Base-by-base conservation (phyloP, 1,284 basidiomycete genomes). In the Anthracocystis walkeri region DNA sequence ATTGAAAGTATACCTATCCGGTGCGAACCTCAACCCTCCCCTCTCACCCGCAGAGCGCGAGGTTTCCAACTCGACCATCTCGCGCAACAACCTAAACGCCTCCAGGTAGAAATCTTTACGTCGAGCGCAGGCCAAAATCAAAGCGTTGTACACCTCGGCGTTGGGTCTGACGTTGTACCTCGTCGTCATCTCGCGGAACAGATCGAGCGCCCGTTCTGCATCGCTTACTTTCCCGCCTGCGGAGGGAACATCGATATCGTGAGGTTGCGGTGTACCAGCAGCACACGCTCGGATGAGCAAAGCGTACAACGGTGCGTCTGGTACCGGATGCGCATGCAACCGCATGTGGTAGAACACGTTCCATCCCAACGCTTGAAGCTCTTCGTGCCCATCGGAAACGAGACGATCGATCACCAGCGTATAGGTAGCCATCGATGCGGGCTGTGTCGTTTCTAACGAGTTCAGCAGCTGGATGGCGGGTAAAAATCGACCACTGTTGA, bases 321-420 rank as follows among this genome's bases (percentile, higher is more conserved):
- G 95, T 2, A 87, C 86, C 0, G 94, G 91, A 82, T 99, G 94
- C 0, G 95, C 93, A 7, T 92, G 91, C 58, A 97, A 93, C 57
- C 97, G 93, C 93, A 97, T 97, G 84, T 98, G 95, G 2, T 92
- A 88, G 84, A 94, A 98, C 25, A 98, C 88, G 80, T 97, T 93
- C 93, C 93, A 97, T 2, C 65, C 78, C 12, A 76, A 18, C 11
- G 70, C 65, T 31, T 78, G 73, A 18, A 79, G 6, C 29, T 68
- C 77, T 3, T 38, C 35, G 35, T 12, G 35, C 12, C 11, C 1
- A 16, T 38, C 14, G 12, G 35, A 38, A 14, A 16, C 35, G 10
- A 82, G 58, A 7, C 69, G 74, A n/a, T 76, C 63, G 29, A 82
- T 77, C 6, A 79, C 48, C 23, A 84, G 45, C 23, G 83, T 80